Conservation (phyloP, 352 stramenopile species). For the Pythium rishiriense region DNA sequence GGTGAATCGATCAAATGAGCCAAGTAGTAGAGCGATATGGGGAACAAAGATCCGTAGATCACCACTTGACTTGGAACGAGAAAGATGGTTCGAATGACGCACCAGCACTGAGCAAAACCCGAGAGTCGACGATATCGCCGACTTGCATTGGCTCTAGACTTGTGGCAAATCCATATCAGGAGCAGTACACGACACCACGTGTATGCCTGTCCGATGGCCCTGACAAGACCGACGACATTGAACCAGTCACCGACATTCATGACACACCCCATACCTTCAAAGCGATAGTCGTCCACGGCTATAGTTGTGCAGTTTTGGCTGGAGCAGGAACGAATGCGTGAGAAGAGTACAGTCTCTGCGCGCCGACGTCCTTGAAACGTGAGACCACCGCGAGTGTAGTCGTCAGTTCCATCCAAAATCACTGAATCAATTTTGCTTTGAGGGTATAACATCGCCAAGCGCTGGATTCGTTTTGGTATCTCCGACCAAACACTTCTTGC, state of each 20-base stretch:
- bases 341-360: conserved; percentile 10
- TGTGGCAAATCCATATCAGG: conserved; percentile 3
- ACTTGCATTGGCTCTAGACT: neutral
- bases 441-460: conserved; percentile 5
- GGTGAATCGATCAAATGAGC: conserved; percentile 34
- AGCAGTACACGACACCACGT: conserved; percentile 10
- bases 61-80: conserved; percentile 5
- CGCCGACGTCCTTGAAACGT: neutral
- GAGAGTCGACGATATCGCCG: neutral
- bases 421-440: conserved; percentile 14
- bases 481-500: neutral
- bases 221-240: neutral
- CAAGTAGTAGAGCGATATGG: conserved; percentile 33
- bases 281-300: conserved; percentile 25
- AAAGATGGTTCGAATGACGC: conserved; percentile 9
- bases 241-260: conserved; percentile 16
- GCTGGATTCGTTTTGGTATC: conserved; percentile 1
- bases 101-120: neutral
- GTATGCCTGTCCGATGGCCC: conserved; percentile 19
- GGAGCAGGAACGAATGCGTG: conserved; percentile 11
- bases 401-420: conserved; percentile 14
- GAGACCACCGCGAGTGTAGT: conserved; percentile 13
- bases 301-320: conserved; percentile 7
- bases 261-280: neutral
- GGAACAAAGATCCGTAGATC: conserved; percentile 21